A percentile compares a stretch with the other conserved stretches of the same genome.
Evolutionary conservation across 208 protist species (phyloP).

Genomic region (Leishmania tarentolae): DNA sequence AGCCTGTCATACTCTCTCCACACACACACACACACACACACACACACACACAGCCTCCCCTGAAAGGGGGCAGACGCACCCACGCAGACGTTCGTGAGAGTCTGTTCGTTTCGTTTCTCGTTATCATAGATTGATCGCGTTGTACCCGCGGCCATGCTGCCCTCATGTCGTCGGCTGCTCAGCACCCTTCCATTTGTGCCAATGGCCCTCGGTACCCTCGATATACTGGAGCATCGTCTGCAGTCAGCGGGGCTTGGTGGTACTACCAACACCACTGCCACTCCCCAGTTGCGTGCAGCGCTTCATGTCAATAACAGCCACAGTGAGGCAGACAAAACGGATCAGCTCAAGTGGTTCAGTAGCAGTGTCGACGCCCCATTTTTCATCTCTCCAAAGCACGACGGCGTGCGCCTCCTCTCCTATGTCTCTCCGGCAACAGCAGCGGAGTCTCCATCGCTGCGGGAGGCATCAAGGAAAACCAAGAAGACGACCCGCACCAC

Average conservation of each 20-base stretch:
- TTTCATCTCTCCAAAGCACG: conserved; percentile 90
- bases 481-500: neutral
- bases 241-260: conserved; percentile 6
- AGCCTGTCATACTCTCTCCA: neutral
- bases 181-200: conserved; percentile 76
- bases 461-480: neutral
- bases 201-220: conserved; percentile 83
- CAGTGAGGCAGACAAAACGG: neutral
- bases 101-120: neutral
- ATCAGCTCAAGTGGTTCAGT: conserved; percentile 45
- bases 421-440: conserved; percentile 39
- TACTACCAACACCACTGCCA: neutral
- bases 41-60: neutral
- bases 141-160: conserved; percentile 27
- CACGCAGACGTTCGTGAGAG: neutral
- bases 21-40: neutral
- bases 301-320: neutral
- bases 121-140: neutral
- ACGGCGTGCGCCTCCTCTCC: conserved; percentile 81
- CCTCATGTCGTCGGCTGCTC: conserved; percentile 10
- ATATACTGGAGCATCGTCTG: conserved; percentile 47
- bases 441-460: neutral
- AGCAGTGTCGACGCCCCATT: conserved; percentile 35
- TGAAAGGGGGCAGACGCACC: neutral
- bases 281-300: neutral